Evolutionary conservation across 805 yeast genomes (phyloP).

Genomic region (Danielia oregonensis): DNA sequence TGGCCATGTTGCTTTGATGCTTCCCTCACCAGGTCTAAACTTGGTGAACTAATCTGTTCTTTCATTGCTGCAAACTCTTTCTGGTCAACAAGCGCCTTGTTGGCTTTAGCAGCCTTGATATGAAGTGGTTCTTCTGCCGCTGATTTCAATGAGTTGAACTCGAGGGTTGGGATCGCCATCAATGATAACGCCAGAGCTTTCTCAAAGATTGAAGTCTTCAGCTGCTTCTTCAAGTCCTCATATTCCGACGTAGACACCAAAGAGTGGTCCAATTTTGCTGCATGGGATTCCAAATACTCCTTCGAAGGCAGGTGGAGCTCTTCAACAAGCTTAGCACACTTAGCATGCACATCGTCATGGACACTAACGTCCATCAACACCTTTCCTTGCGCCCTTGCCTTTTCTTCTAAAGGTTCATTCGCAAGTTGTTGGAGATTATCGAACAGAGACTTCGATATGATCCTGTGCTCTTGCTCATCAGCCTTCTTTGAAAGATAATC

Average conservation of each 20-base stretch:
- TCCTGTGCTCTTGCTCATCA: constrained; percentile 2
- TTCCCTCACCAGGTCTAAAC: constrained; percentile 6
- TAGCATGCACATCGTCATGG: constrained; percentile 11
- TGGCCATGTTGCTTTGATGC: constrained; percentile 7
- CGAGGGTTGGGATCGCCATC: constrained; percentile 9
- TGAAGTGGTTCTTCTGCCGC: constrained; percentile 7
- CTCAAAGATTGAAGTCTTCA: constrained; percentile 10
- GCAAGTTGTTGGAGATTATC: constrained; percentile 9
- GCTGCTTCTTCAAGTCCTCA: constrained; percentile 4
- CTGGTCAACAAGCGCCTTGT: constrained; percentile 6
- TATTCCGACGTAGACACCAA: constrained; percentile 5
- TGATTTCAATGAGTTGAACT: constrained; percentile 5
- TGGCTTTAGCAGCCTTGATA: constrained; percentile 7
- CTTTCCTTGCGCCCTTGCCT: constrained; percentile 16
- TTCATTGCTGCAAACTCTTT: constrained; percentile 2
- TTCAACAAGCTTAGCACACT: constrained; percentile 6
- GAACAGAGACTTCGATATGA: constrained; percentile 11
- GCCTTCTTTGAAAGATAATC: constrained; percentile 5
- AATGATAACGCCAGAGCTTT: constrained; percentile 9
- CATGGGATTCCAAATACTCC: constrained; percentile 4
- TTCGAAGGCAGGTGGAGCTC: constrained; percentile 9
- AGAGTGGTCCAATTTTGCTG: constrained; percentile 6
- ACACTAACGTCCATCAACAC: constrained; percentile 14
- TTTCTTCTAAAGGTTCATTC: constrained; percentile 8
- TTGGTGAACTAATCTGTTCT: background rate